Evolutionary conservation across 1,284 basidiomycete genomes (phyloP).

Genomic region (Chalciporus sp.): DNA sequence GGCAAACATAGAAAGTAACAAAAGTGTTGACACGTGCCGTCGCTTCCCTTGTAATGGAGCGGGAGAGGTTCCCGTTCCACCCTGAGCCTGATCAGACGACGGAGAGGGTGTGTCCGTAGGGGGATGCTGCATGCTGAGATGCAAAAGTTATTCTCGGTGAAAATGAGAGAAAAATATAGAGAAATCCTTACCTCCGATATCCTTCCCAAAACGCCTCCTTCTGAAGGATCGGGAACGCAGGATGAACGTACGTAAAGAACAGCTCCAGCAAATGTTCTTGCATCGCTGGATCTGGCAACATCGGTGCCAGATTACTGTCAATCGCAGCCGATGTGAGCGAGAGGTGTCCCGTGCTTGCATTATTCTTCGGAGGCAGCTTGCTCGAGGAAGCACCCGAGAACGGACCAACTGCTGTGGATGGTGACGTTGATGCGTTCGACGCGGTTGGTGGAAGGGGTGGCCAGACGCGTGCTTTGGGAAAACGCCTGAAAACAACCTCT

Average conservation of each 20-base stretch:
- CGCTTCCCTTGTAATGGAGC: conserved; percentile 44
- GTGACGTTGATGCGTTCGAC: conserved; percentile 12
- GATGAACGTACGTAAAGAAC: conserved; percentile 81
- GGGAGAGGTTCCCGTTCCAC: conserved; percentile 31
- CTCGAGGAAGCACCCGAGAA: conserved; percentile 6
- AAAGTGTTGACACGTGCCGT: conserved; percentile 60
- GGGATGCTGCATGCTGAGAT: conserved; percentile 27
- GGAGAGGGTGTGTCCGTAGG: conserved; percentile 34
- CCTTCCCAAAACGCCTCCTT: conserved; percentile 69
- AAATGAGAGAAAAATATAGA: not conserved
- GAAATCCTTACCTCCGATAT: conserved; percentile 46
- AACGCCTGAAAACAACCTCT: conserved; percentile 52
- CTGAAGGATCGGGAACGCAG: conserved; percentile 72
- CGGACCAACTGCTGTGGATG: conserved; percentile 6
- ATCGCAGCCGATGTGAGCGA: conserved; percentile 22
- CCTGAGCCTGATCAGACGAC: conserved; percentile 29
- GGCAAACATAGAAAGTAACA: conserved; percentile 78
- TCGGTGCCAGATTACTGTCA: conserved; percentile 40
- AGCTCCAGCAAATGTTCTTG: conserved; percentile 73
- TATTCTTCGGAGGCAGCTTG: conserved; percentile 3
- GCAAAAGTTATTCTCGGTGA: not conserved
- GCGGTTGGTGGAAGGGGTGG: conserved; percentile 56
- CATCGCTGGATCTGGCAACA: conserved; percentile 53
- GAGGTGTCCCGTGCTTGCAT: conserved; percentile 7
- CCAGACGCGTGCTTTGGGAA: conserved; percentile 84